These are phyloP conservation scores for Lentinus polychrous DNA, from an alignment of 1,284 basidiomycete species.

Conservation along the genomic window DNA sequence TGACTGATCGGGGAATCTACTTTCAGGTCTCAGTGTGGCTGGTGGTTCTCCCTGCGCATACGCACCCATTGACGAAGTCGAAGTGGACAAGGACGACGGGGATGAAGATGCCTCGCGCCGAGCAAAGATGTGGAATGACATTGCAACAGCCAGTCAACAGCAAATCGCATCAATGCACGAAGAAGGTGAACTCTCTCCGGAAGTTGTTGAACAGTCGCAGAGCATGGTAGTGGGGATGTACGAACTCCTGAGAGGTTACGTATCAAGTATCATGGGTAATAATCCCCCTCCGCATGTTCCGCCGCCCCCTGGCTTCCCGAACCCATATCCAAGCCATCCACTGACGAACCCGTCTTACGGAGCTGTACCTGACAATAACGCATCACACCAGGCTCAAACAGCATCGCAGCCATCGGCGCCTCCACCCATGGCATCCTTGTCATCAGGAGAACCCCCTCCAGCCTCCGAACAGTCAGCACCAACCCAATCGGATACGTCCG, in stretches of 20 bases:
- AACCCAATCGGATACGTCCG: constrained; percentile 2
- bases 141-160: constrained; percentile 32
- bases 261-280: constrained; percentile 47
- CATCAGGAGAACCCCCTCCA: neutral
- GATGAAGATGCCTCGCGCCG: constrained; percentile 46
- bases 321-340: constrained; percentile 12
- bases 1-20: too few relatives aligned
- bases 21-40: too few relatives aligned
- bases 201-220: constrained; percentile 45
- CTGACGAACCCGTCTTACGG: constrained; percentile 9
- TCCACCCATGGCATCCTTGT: constrained; percentile 14
- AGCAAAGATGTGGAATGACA: constrained; percentile 55
- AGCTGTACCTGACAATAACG: constrained; percentile 45
- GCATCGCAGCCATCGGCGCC: constrained; percentile 47
- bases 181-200: constrained; percentile 56
- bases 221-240: constrained; percentile 49
- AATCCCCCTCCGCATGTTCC: constrained; percentile 27
- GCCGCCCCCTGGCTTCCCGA: constrained; percentile 25
- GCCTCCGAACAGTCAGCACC: constrained; percentile 11
- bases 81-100: constrained; percentile 47
- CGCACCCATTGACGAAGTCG: constrained; percentile 53
- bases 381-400: constrained; percentile 57
- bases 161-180: constrained; percentile 32
- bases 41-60: constrained; percentile 35
- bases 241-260: constrained; percentile 48